phyloP scores from a whole-genome alignment of 179 eudicot species.

The Actinidia polygama region DNA sequence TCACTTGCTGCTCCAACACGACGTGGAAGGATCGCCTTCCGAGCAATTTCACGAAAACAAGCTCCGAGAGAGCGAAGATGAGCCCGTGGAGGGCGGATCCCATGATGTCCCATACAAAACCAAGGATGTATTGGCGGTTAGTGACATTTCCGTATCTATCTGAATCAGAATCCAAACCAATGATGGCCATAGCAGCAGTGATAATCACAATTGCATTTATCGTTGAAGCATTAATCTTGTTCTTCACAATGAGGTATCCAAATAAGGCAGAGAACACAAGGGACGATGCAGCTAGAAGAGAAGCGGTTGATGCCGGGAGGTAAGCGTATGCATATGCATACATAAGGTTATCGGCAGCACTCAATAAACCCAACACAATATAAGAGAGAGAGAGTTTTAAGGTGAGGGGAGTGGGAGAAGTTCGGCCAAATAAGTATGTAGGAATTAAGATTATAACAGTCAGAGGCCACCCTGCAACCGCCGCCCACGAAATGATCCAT shows the following conservation, averaged over 20 bases:
- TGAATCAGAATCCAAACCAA: slow-evolving; percentile 78
- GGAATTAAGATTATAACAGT: slow-evolving; percentile 58
- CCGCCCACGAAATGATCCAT: slow-evolving; percentile 79
- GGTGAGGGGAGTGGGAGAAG: slow-evolving; percentile 58
- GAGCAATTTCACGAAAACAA: slow-evolving; percentile 62
- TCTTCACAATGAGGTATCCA: slow-evolving; percentile 74
- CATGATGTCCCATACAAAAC: slow-evolving; percentile 68
- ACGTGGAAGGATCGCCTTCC: slow-evolving; percentile 79
- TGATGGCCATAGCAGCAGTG: slow-evolving; percentile 73
- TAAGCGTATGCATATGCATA: slow-evolving; percentile 94
- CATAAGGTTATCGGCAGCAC: slow-evolving; percentile 87
- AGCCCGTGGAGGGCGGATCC: slow-evolving; percentile 90
- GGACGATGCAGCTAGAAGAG: slow-evolving; percentile 81
- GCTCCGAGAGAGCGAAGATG: slow-evolving; percentile 85
- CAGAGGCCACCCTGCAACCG: slow-evolving; percentile 90
- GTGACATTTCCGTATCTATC: slow-evolving; percentile 58
- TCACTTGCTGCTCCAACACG: slow-evolving; percentile 88
- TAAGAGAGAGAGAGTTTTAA: slow-evolving; percentile 64
- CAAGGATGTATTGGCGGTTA: slow-evolving; percentile 57
- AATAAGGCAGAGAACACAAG: slow-evolving; percentile 75
- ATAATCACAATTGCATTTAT: slow-evolving; percentile 75
- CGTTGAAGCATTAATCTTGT: slow-evolving; percentile 68
- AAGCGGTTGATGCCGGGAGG: slow-evolving; percentile 94
- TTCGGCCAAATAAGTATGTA: slow-evolving; percentile 48
- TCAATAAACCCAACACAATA: slow-evolving; percentile 64